Evolutionary conservation across 1,284 basidiomycete genomes (phyloP), one percentile per base, ranked within the genome.

Genomic region (Ustilago esculenta): DNA sequence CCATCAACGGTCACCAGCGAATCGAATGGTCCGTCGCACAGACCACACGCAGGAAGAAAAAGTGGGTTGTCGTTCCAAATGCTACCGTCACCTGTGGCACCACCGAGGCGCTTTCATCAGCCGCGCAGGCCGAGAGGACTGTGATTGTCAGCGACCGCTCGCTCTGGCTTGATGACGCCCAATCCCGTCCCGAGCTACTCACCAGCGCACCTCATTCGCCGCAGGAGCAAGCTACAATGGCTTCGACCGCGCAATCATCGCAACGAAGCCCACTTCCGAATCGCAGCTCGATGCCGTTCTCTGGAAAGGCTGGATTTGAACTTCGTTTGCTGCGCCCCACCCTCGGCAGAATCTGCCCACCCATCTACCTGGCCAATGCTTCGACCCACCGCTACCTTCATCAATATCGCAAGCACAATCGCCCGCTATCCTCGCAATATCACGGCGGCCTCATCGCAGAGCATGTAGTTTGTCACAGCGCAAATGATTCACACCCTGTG

Each of bases 51-150:
- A 51, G 58, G 6, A 57, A 58, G 34, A 66, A 73, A 23, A 77
- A 76, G 53, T 79, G 75, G 76, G 63, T 79, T 32, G 69, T 76
- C 2, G 70, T 64, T 17, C 69, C 69, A 37, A 61, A 64, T 24
- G 46, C 53, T 15, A 55, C 59, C 23, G 11, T 63, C 32, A 52
- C 58, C 10, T 50, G 52, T 30, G 52, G 60, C 33, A 24, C 24
- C 9, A 8, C 33, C 17, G 41, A 53, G 3, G 6, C 21, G 9
- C 25, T 71, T 15, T 25, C 54, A n/a, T 5, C 36, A 10, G 42
- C 46, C 1, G 32, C 20, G n/a, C 68, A 61, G 32, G 61, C 57
- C 21, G 52, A 61, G 30, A 58, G 76, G 18, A 72, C 75, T 7
- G 57, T 78, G 14, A 43, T 78, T 8, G 66, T 78, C 21, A 67